phyloP scores from a whole-genome alignment of 257 asterid species.

The Solanum appendiculatum region DNA sequence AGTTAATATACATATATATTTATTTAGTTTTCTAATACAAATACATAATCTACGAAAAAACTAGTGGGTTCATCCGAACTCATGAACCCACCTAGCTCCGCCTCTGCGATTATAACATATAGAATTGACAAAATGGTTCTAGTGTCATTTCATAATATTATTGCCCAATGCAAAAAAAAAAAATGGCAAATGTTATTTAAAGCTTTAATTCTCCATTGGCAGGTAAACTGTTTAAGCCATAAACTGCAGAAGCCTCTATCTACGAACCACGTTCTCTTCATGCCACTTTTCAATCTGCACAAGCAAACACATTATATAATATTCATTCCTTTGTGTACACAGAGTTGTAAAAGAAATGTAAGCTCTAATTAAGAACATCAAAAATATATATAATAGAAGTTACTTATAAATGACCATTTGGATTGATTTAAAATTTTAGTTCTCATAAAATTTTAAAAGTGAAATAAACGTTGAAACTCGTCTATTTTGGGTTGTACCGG shows the following conservation, averaged over 20 bases:
- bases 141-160: background rate
- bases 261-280: background rate
- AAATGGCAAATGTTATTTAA: background rate
- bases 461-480: no score
- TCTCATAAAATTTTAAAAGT: no score
- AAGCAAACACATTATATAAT: background rate
- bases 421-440: background rate
- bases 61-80: no score
- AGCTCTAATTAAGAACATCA: no score
- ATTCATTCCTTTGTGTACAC: background rate
- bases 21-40: no score
- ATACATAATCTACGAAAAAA: no score
- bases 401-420: background rate
- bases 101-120: no score
- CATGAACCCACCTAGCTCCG: no score
- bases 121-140: background rate
- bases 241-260: background rate
- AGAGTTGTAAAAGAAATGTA: background rate
- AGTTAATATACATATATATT: no score
- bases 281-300: constrained; percentile 19
- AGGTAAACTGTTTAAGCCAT: no score
- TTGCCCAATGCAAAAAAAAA: no score
- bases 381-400: no score
- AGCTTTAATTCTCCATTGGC: background rate
- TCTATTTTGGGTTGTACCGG: background rate